These are phyloP conservation scores for Prunus mongolica DNA, from an alignment of 306 rosid species.

Conservation along the genomic window DNA sequence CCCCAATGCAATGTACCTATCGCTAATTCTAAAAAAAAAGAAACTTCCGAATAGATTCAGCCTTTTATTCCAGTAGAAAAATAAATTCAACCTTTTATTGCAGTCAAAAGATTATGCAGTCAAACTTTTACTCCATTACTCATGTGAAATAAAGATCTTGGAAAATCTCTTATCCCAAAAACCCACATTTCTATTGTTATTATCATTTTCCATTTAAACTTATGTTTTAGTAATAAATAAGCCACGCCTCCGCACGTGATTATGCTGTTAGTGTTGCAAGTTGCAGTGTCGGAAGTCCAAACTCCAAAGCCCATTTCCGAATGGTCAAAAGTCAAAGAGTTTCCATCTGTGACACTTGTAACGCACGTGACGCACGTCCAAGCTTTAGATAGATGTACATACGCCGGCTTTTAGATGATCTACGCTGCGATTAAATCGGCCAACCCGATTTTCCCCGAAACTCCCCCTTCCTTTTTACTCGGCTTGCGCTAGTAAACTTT, in stretches of 20 bases:
- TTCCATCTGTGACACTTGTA: neutral
- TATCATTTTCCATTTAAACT: too few relatives aligned
- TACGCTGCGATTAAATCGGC: constrained; percentile 34
- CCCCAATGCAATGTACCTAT: too few relatives aligned
- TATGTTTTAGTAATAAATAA: too few relatives aligned
- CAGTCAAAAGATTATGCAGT: neutral
- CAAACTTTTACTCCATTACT: neutral
- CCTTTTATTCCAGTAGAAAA: neutral
- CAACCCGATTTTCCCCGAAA: constrained; percentile 19
- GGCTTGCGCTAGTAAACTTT: neutral
- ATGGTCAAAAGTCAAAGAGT: neutral
- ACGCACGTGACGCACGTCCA: neutral
- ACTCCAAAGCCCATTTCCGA: neutral
- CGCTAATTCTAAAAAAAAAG: too few relatives aligned
- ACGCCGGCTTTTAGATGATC: neutral
- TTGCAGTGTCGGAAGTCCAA: too few relatives aligned
- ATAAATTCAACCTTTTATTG: neutral
- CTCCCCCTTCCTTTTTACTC: neutral
- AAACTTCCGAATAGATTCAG: neutral
- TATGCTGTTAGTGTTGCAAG: too few relatives aligned
- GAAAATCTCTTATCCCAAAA: too few relatives aligned
- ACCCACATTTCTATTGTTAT: too few relatives aligned
- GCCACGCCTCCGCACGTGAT: too few relatives aligned
- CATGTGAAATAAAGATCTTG: too few relatives aligned
- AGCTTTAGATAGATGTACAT: neutral